A percentile compares a stretch with the other conserved stretches of the same genome.
phyloP scores from a whole-genome alignment of 2,329 filamentous ascomycete genomes.

The Aurifilum marmelostoma region DNA sequence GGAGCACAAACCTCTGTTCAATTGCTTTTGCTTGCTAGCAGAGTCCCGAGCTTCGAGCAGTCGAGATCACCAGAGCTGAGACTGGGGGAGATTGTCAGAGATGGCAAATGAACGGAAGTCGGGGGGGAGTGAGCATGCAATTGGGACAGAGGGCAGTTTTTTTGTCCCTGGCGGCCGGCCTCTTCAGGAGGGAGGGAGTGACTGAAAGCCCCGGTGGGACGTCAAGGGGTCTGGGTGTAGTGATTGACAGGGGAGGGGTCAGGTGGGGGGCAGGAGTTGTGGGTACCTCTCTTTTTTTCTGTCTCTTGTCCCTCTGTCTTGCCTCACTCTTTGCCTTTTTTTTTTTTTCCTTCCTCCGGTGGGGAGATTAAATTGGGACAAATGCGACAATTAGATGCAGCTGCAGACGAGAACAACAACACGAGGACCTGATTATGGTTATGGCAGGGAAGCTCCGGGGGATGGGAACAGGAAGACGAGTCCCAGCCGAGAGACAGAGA shows the following conservation, averaged over 20 bases:
- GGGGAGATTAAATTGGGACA: conserved; percentile 19
- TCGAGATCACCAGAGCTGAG: conserved; percentile 21
- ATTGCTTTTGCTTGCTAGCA: conserved; percentile 21
- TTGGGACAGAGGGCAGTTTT: conserved; percentile 30
- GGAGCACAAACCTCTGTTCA: conserved; percentile 22
- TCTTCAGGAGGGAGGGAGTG: conserved; percentile 25
- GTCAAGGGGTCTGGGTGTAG: conserved; percentile 22
- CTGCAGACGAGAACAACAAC: neutral
- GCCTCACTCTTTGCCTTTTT: too few species aligned
- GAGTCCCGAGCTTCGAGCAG: conserved; percentile 19
- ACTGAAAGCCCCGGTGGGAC: conserved; percentile 20
- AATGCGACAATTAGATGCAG: conserved; percentile 8
- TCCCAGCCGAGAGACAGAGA: neutral
- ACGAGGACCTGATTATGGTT: neutral
- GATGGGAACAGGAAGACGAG: conserved; percentile 2
- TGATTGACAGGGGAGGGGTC: neutral
- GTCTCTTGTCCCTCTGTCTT: neutral
- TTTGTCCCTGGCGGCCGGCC: conserved; percentile 24
- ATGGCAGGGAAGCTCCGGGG: conserved; percentile 4
- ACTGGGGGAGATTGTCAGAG: conserved; percentile 13
- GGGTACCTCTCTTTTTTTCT: conserved; percentile 14
- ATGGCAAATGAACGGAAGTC: conserved; percentile 24
- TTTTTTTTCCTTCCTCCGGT: neutral
- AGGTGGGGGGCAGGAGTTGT: neutral
- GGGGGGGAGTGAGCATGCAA: conserved; percentile 19